Evolutionary conservation across 2,329 filamentous ascomycete genomes (phyloP), one percentile per base, ranked within the genome.

Genomic region (Fusarium veterinarium): DNA sequence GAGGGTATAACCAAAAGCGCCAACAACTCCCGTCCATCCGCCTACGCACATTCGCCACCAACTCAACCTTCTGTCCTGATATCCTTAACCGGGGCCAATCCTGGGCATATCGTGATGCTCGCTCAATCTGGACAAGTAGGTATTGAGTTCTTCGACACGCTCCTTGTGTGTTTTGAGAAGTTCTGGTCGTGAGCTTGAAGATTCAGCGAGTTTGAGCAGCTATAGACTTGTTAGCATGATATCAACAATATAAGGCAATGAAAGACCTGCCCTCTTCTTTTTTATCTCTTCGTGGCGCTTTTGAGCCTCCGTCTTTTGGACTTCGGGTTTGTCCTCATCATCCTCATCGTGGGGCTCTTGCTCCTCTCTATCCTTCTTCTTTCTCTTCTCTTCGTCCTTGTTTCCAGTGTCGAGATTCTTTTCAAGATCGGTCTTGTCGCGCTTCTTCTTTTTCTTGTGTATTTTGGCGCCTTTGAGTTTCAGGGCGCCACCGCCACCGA

Each of bases 51-150:
- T 52, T 58, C 17, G 33, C 14, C 17, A 23, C 62, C 42, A 44
- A 55, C 16, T 14, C 25, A 17, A 23, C 25, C 6, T 23, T 30
- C 30, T n/a, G 28, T 17, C 5, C 46, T 10, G 8, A n/a, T 19
- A 6, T 45, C 16, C 35, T n/a, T 83, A 91, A 42, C 89, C 89
- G 1, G 89, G 89, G 16, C 89, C 89, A 63, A 91, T 91, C 84
- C 90, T 90, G 76, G 89, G 89, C 95, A 99, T 99, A 81, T 99
- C 96, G 82, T 99, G 95, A 84, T 99, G 96, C 83, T 99, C 96
- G 83, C 94, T 97, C 78, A 99, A 83, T 74, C 91, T 93, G 73
- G 94, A 96, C 40, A 99, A 85, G 81, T 98, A 98, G 72, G 93
- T 94, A 81, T 99, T 99, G 76, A 98, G 85, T 81, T 98, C 95